Percentiles rank a stretch among this genome's conserved stretches.
Conservation (phyloP, 108 stramenopile genomes). For the Discostella pseudostelligera region DNA sequence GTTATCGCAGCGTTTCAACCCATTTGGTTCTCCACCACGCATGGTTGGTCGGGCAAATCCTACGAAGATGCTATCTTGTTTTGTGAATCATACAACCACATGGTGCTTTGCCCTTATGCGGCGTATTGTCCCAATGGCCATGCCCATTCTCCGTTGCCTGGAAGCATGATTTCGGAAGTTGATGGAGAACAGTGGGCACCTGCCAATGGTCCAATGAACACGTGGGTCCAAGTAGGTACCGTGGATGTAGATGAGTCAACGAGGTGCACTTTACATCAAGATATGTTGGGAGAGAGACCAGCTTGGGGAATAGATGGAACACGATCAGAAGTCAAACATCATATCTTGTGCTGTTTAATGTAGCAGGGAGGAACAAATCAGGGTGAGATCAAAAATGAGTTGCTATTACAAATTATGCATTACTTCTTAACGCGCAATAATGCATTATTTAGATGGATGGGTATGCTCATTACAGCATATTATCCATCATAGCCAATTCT, state of each 20-base stretch:
- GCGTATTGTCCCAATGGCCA: conserved; percentile 43
- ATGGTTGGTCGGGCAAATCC: conserved; percentile 30
- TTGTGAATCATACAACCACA: conserved; percentile 37
- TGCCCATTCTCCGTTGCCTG: conserved; percentile 22
- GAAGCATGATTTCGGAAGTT: conserved; percentile 21
- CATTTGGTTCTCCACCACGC: conserved; percentile 25
- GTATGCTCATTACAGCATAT: too few relatives aligned
- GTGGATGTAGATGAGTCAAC: conserved; percentile 13
- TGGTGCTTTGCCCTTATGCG: conserved; percentile 42
- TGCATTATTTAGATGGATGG: too few relatives aligned
- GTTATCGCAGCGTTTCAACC: conserved; percentile 33
- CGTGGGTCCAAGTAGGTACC: conserved; percentile 34
- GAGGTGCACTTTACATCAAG: conserved; percentile 27
- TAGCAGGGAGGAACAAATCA: too few relatives aligned
- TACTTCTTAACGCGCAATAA: too few relatives aligned
- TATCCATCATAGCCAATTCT: conserved; percentile 42
- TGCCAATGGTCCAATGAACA: conserved; percentile 27
- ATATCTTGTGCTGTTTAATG: conserved; percentile 43
- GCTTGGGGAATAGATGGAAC: conserved; percentile 38
- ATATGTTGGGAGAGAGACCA: conserved; percentile 30
- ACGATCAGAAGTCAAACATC: conserved; percentile 29
- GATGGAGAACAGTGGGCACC: conserved; percentile 45
- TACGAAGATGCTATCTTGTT: conserved; percentile 37
- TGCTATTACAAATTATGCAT: too few relatives aligned
- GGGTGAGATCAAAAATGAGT: too few relatives aligned